Percentiles rank a stretch among this genome's conserved stretches.
Conservation (phyloP, 108 stramenopile genomes). For the Seminavis robusta region DNA sequence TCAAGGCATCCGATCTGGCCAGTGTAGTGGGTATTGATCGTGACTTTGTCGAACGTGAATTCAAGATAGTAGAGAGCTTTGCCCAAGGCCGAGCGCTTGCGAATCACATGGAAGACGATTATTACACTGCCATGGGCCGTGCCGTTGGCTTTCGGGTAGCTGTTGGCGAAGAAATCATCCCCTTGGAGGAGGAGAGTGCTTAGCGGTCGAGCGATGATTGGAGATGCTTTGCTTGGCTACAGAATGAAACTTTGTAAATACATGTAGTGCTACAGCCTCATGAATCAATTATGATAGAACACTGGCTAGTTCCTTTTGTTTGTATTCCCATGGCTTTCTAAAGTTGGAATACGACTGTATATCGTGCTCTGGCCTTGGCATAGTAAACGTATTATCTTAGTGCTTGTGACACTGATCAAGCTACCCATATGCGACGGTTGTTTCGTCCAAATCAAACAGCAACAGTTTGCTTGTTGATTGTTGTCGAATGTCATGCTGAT, state of each 20-base stretch:
- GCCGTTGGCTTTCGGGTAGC: slow-evolving; percentile 60
- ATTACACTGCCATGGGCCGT: slow-evolving; percentile 74
- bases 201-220: no score
- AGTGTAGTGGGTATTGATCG: slow-evolving; percentile 68
- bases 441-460: slow-evolving; percentile 67
- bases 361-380: no score
- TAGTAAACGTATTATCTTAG: no score
- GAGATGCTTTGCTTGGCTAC: no score
- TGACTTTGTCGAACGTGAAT: slow-evolving; percentile 65
- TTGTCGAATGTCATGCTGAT: slow-evolving; percentile 6
- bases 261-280: neutral
- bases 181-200: slow-evolving; percentile 13
- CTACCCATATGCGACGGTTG: slow-evolving; percentile 38
- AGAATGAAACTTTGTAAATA: neutral
- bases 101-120: slow-evolving; percentile 82
- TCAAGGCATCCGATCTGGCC: slow-evolving; percentile 53
- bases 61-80: slow-evolving; percentile 61
- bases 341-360: no score
- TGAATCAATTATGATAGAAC: neutral
- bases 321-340: no score
- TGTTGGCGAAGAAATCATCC: slow-evolving; percentile 58
- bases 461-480: slow-evolving; percentile 19
- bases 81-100: slow-evolving; percentile 63
- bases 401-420: no score
- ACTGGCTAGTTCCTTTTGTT: no score